Evolutionary conservation across 768 basidiomycete species (phyloP), one percentile per base, ranked within the genome.

Genomic region (Tephrocybe sp.): DNA sequence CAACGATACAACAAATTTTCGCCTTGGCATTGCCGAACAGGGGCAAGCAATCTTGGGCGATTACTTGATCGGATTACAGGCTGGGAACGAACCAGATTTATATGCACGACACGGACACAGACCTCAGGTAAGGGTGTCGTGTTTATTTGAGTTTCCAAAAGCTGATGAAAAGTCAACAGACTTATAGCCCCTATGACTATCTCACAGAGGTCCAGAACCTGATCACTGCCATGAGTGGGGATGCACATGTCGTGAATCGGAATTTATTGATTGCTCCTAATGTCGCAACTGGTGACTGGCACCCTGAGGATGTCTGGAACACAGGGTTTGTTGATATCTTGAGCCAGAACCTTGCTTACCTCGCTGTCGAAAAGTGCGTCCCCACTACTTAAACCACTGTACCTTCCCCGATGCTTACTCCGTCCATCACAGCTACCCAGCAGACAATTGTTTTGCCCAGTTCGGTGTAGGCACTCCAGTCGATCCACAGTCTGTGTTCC

Each of bases 21-120:
- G 76, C 12, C 66, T 84, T 3, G 68, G 62, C 12, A 80, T 87
- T 40, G 84, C 78, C 7, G 78, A 82, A 56, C 63, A 69, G 42
- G 84, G 79, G 3, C 76, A 88, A 57, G 49, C 64, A 10, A 82
- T 89, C 50, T 69, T 91, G 0, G 90, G 89, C 1, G 67, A 79
- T 49, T 69, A 75, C 53, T 71, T 91, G 11, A 62, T 86, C 29
- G 88, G 84, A 0, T 66, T 87, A 18, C 84, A 89, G 63, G 77
- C 80, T 3, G 87, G 83, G 2, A 89, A 91, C 63, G 86, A 88
- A 63, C 78, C 69, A 18, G 37, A 38, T 38, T 19, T 38, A 6
- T 38, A 38, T 18, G 37, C 19, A n/a, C 37, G 37, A 5, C 37
- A 38, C 12, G 37, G 37, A n/a, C 37, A 38, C n/a, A 9, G 37